Base-by-base conservation (phyloP, 495 filamentous ascomycete species). In the Parmelia sp. region DNA sequence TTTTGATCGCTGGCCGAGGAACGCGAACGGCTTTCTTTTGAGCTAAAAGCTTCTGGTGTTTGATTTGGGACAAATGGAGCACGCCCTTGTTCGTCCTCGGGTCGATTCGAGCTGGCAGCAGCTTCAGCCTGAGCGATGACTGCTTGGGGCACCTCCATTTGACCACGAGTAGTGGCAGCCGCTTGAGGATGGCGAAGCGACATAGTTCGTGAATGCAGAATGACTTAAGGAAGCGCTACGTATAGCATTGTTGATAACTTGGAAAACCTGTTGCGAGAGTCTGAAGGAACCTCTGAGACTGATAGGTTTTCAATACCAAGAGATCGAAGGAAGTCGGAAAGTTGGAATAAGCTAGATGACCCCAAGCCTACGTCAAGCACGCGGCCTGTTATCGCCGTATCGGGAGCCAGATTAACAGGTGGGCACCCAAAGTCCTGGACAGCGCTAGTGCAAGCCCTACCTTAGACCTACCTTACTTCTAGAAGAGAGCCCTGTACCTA, bases 71-170 rank as follows among this genome's bases (percentile, higher is more conserved):
- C 42, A 25, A 40, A 40, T 23, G 49, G 40, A 19, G 27, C 23
- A 23, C 5, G 11, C 27, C 5, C 31, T 39, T 25, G 49, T 23
- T 33, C 53, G 29, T 61, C 49, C 21, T 61, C 56, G 33, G 70
- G 57, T 56, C 69, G 60, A 33, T 67, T 69, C 47, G 68, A 69
- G 36, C 62, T 57, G 12, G 72, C 73, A n/a, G 72, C 73, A 62
- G 73, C 68, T 62, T 76, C 69, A 31, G 73, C 72, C 60, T 76
- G 74, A 23, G 69, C 71, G 47, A 76, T 75, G 40, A 76, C 40
- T 23, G 60, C 66, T 40, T 62, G 15, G 23, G 74, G 72, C 14
- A 75, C 25, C 53, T 68, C 51, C 35, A 55, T 45, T 17, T 31
- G 29, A 53, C 5, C 49, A 31, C 25, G 25, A 53, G 23, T 29